Evolutionary conservation across 352 stramenopile genomes (phyloP).

Genomic region (Globisporangium mamillatum): DNA sequence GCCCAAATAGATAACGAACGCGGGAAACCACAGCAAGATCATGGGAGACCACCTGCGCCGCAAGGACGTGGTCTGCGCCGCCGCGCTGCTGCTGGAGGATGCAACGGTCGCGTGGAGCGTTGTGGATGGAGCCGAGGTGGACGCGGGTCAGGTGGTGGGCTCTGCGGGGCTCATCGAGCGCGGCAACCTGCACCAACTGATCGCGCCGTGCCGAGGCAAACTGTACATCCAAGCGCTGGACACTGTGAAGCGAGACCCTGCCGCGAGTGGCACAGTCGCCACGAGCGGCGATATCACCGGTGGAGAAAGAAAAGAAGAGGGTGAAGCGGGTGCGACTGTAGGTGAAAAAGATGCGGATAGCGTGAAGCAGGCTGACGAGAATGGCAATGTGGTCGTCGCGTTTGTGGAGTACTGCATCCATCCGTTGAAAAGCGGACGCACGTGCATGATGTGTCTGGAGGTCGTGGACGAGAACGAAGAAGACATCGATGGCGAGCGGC

Average conservation of each 20-base stretch:
- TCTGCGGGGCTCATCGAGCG: conserved; percentile 53
- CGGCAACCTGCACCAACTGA: conserved; percentile 50
- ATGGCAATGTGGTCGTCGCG: conserved; percentile 29
- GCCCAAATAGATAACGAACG: background rate
- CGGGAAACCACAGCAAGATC: background rate
- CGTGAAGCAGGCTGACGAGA: background rate
- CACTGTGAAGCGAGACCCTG: background rate
- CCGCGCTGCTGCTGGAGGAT: conserved; percentile 21
- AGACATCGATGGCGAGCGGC: conserved; percentile 47
- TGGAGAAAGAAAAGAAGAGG: background rate
- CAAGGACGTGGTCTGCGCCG: conserved; percentile 40
- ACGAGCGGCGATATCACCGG: background rate
- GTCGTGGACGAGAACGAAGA: conserved; percentile 69
- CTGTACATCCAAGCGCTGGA: conserved; percentile 36
- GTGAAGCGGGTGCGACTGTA: conserved; percentile 11
- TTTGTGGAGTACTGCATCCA: conserved; percentile 82
- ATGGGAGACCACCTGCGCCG: conserved; percentile 55
- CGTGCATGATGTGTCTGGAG: conserved; percentile 79
- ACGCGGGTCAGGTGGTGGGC: conserved; percentile 54
- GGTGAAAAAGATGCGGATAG: background rate
- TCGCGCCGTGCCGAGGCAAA: conserved; percentile 90
- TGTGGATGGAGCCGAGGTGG: conserved; percentile 42
- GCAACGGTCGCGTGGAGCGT: conserved; percentile 47
- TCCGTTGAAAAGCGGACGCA: conserved; percentile 65
- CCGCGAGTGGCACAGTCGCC: background rate